phyloP scores from a whole-genome alignment of 768 basidiomycete species.

The Trametes meyenii region DNA sequence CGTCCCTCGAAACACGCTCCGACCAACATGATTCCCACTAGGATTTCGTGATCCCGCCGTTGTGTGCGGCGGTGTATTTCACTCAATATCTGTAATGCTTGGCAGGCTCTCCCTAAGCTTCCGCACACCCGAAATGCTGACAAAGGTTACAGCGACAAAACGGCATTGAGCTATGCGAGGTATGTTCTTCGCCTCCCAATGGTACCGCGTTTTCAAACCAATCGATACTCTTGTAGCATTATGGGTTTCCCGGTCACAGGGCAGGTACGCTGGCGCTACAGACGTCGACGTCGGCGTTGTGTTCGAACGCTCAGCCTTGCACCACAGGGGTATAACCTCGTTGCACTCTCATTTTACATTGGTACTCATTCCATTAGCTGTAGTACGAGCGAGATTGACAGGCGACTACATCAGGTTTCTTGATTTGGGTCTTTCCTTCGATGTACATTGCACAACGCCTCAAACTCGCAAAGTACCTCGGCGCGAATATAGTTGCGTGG shows the following conservation, averaged over 20 bases:
- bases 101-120: not conserved
- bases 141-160: slow-evolving; percentile 56
- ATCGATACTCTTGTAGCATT: slow-evolving; percentile 43
- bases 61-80: slow-evolving; percentile 68
- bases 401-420: slow-evolving; percentile 43
- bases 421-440: slow-evolving; percentile 68
- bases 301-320: too few relatives aligned
- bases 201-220: not conserved
- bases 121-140: not conserved
- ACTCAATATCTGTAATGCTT: slow-evolving; percentile 60
- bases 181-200: too few relatives aligned
- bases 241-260: slow-evolving; percentile 70
- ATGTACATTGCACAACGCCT: slow-evolving; percentile 66
- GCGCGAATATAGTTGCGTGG: slow-evolving; percentile 63
- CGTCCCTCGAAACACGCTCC: not conserved
- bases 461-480: slow-evolving; percentile 63
- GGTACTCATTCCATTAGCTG: slow-evolving; percentile 36
- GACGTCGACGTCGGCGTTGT: too few relatives aligned
- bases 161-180: slow-evolving; percentile 71
- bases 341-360: slow-evolving; percentile 66
- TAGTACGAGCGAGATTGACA: not conserved
- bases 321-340: slow-evolving; percentile 62
- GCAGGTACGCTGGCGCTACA: too few relatives aligned
- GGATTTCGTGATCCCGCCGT: slow-evolving; percentile 56
- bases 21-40: slow-evolving; percentile 20